A percentile compares a stretch with the other conserved stretches of the same genome.
Conservation (phyloP, 2,329 filamentous ascomycete species). For the Helminthosporium solani region DNA sequence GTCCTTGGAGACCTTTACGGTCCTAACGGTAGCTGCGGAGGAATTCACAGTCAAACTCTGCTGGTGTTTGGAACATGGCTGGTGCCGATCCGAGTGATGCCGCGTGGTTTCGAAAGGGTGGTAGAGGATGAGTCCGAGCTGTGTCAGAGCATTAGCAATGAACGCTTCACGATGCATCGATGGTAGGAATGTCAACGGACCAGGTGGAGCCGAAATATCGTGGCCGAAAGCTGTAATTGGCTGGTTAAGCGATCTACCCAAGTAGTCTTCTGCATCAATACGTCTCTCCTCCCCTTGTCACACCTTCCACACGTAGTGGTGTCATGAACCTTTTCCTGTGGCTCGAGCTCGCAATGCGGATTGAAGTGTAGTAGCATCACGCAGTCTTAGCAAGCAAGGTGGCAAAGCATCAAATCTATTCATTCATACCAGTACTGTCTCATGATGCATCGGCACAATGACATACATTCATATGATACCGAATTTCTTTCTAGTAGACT, state of each 20-base stretch:
- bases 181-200: neutral
- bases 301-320: neutral
- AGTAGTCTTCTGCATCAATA: neutral
- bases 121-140: slow-evolving; percentile 24
- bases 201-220: neutral
- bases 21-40: slow-evolving; percentile 16
- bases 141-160: no score
- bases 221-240: neutral
- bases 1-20: slow-evolving; percentile 39
- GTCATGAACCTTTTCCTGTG: no score
- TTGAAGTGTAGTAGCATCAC: neutral
- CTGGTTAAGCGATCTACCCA: neutral
- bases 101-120: slow-evolving; percentile 23
- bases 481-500: neutral
- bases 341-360: neutral
- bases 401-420: slow-evolving; percentile 4
- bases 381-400: neutral
- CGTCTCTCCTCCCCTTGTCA: neutral
- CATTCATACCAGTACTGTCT: slow-evolving; percentile 10
- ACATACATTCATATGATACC: neutral
- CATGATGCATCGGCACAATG: slow-evolving; percentile 7
- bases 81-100: slow-evolving; percentile 33
- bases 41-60: slow-evolving; percentile 41
- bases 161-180: neutral
- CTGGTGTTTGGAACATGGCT: slow-evolving; percentile 29